These are phyloP conservation scores for Exophiala spinifera DNA, from an alignment of 2,329 filamentous ascomycete genomes.

Conservation along the genomic window DNA sequence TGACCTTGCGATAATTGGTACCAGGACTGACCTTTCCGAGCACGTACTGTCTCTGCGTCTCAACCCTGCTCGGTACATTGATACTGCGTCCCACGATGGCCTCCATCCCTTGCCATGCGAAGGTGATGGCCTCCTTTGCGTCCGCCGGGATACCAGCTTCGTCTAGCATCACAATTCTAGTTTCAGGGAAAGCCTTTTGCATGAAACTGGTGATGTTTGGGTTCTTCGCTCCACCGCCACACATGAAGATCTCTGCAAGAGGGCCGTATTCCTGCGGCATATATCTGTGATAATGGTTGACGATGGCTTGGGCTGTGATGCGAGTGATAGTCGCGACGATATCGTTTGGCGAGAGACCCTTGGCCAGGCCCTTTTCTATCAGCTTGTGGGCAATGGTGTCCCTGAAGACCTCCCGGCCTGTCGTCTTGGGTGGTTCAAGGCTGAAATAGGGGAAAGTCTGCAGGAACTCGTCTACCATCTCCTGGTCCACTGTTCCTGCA, in stretches of 20 bases:
- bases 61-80: constrained; percentile 53
- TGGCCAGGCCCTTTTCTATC: constrained; percentile 47
- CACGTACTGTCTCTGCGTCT: constrained; percentile 51
- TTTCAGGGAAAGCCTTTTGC: constrained; percentile 48
- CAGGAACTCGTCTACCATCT: constrained; percentile 53
- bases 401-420: constrained; percentile 59
- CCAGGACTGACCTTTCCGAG: constrained; percentile 56
- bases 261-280: constrained; percentile 40
- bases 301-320: constrained; percentile 58
- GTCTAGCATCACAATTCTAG: constrained; percentile 54
- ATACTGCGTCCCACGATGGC: constrained; percentile 55
- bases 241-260: constrained; percentile 60
- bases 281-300: constrained; percentile 51
- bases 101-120: constrained; percentile 62
- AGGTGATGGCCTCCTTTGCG: constrained; percentile 60
- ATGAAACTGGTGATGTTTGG: constrained; percentile 56
- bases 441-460: constrained; percentile 49
- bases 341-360: constrained; percentile 49
- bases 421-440: constrained; percentile 54
- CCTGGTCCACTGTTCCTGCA: constrained; percentile 49
- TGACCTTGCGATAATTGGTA: constrained; percentile 53
- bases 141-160: constrained; percentile 56
- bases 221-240: constrained; percentile 58
- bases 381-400: constrained; percentile 55
- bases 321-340: constrained; percentile 58